These are phyloP conservation scores for Penicillium coffeae DNA, from an alignment of 495 filamentous ascomycete species.

Conservation along the genomic window DNA sequence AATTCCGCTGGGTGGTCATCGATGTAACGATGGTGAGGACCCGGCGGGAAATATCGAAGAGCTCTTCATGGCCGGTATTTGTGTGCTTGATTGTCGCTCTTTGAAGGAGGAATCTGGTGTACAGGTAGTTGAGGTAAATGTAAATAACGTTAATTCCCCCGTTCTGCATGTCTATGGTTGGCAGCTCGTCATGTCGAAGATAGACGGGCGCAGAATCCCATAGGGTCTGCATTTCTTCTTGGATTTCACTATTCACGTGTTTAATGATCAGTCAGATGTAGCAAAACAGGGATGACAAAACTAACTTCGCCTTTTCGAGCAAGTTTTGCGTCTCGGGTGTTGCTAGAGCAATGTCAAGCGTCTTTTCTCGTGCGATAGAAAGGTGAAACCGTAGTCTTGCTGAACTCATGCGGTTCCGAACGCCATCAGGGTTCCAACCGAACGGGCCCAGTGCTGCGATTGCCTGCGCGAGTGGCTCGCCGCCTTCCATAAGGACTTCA, in stretches of 20 bases:
- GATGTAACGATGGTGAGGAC: slow-evolving; percentile 45
- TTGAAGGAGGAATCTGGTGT: slow-evolving; percentile 58
- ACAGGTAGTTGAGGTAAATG: slow-evolving; percentile 49
- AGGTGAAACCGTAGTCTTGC: slow-evolving; percentile 49
- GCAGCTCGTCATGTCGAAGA: slow-evolving; percentile 35
- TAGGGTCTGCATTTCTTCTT: slow-evolving; percentile 27
- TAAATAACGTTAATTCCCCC: slow-evolving; percentile 28
- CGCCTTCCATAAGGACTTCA: slow-evolving; percentile 45
- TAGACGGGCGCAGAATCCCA: slow-evolving; percentile 31
- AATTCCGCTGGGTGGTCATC: slow-evolving; percentile 46
- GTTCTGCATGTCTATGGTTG: slow-evolving; percentile 23
- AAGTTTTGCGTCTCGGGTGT: slow-evolving; percentile 36
- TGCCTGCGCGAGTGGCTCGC: slow-evolving; percentile 35
- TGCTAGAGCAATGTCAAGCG: slow-evolving; percentile 56
- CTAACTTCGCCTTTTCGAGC: slow-evolving; percentile 45
- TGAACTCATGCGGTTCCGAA: slow-evolving; percentile 35
- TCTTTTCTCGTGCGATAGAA: slow-evolving; percentile 50
- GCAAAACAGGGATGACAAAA: neutral
- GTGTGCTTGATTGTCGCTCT: slow-evolving; percentile 52
- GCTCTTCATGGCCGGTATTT: slow-evolving; percentile 43
- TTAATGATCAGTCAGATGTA: neutral
- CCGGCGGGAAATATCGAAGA: slow-evolving; percentile 51
- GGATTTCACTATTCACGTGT: slow-evolving; percentile 25
- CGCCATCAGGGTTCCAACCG: slow-evolving; percentile 52
- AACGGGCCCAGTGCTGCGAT: slow-evolving; percentile 43